Base-by-base conservation (phyloP, 2,329 filamentous ascomycete species). In the Knoxdaviesia proteae region DNA sequence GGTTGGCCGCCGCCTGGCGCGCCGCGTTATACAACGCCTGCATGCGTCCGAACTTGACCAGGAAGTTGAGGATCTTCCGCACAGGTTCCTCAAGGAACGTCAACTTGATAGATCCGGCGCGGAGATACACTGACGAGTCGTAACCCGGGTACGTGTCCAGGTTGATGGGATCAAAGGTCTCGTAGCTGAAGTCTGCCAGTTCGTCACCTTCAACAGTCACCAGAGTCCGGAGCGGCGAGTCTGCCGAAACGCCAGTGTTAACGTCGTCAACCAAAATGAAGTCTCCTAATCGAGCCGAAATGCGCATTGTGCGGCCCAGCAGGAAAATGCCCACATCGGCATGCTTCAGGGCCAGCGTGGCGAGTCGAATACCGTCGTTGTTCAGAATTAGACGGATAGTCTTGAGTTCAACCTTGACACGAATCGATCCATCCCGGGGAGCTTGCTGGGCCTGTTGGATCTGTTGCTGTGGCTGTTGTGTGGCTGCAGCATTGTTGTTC, bases 31-130 rank as follows among this genome's bases (percentile, higher is more conserved):
- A 98, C 42, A 98, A 81, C 29, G 90, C 88, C 59, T 98, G 90
- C 90, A 99, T 99, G 61, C 93, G 94, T 47, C 92, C 90, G 57
- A 99, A 99, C 53, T 98, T 98, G 57, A 99, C 86, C 38, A 93
- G 67, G 58, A 98, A 99, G 50, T 92, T 84, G 59, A 98, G 84
- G 49, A 99, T 96, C 61, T 96, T 96, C 42, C 90, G 77, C 65
- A 96, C 94, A 0, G 90, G 90, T 57, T 98, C 92, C 47, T 94
- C 88, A 4, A 96, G 63, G 56, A 99, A 98, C 56, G 94, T 96
- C 55, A 98, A 69, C 61, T 93, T 96, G 57, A 98, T 80, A 0
- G 90, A 98, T 1, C 90, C 90, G 11, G 90, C 88, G 34, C 88
- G 77, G 7, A 99, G 65, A 53, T 77, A 92, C 32, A 98, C 77